These are phyloP conservation scores for Rhizopogon roseolus DNA, from an alignment of 768 basidiomycete genomes.

Conservation along the genomic window DNA sequence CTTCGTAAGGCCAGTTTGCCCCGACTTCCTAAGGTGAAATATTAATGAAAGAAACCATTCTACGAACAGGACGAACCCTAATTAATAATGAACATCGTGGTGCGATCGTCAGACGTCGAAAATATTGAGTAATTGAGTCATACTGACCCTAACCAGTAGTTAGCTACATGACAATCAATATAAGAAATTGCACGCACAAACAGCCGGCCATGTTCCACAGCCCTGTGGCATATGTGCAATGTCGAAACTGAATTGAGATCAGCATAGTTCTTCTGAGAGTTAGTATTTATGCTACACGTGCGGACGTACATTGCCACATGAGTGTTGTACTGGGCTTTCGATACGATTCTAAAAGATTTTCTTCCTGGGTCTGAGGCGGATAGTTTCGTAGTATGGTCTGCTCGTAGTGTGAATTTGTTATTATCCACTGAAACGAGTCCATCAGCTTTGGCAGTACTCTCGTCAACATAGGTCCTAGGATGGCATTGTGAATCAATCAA, in stretches of 20 bases:
- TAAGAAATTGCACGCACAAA: slow-evolving; percentile 20
- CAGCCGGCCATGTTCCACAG: slow-evolving; percentile 35
- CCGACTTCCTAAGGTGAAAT: slow-evolving; percentile 20
- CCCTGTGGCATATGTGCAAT: slow-evolving; percentile 33
- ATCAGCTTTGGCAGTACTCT: slow-evolving; percentile 42
- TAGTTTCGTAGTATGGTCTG: slow-evolving; percentile 28
- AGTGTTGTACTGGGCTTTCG: slow-evolving; percentile 23
- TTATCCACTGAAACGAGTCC: slow-evolving; percentile 56
- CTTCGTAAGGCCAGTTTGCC: slow-evolving; percentile 11
- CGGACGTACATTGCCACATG: slow-evolving; percentile 29
- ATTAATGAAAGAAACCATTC: not conserved
- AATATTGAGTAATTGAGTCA: not conserved
- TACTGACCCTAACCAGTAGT: slow-evolving; percentile 19
- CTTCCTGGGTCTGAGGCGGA: slow-evolving; percentile 26
- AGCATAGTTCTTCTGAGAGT: not conserved
- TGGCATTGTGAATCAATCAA: not conserved
- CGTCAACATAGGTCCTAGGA: slow-evolving; percentile 38
- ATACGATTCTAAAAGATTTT: slow-evolving; percentile 31
- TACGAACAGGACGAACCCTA: slow-evolving; percentile 17
- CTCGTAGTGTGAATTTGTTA: slow-evolving; percentile 28
- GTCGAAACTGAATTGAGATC: slow-evolving; percentile 23
- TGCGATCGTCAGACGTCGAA: slow-evolving; percentile 1
- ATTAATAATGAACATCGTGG: not conserved
- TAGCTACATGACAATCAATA: not conserved
- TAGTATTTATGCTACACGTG: not conserved